Base-by-base conservation (phyloP, 192 early-diverging fungal genomes). In the Helicostylum pulchrum region DNA sequence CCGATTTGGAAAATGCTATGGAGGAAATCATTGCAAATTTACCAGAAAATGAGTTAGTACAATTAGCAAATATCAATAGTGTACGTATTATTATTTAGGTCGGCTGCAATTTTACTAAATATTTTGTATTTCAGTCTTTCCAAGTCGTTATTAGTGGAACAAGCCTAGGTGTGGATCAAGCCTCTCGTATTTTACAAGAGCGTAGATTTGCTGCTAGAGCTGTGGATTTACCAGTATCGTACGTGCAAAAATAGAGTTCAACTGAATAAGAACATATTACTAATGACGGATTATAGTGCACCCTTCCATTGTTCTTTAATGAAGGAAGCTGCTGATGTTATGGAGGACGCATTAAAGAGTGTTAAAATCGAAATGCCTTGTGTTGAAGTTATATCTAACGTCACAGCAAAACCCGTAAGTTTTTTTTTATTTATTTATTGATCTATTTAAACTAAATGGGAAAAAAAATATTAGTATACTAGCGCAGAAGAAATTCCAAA, bases 261-360 rank as follows among this genome's bases (percentile, higher is more conserved):
- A 48, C 2, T 26, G 26, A 26, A 26, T 26, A 26, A 19, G 17
- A 17, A 2, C 46, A 48, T 15, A 48, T 26, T 26, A 26, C 26
- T 48, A 48, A 17, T 48, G 14, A 19, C 2, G 4, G 12, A 9
- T 48, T 44, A 26, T 64, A 85, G 78, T 20, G 96, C 94, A 21
- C 96, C 96, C 2, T 98, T 98, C 67, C 96, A 98, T 77, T 96
- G 94, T 75, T 83, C 77, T 36, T 73, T 98, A 58, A 96, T 98
- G 96, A 79, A 80, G 32, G 89, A 91, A 19, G 96, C 94, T 5
- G 89, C 90, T 1, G 80, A 85, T 42, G 79, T 72, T 20, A 90
- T 98, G 83, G 80, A 78, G 39, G 66, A 82, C 7, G 87, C 86
- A 7, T 80, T 98, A n/a, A 79, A 74, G n/a, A 72, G 72, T 45